Evolutionary conservation across 345 rosid genomes (phyloP), one percentile per base, ranked within the genome.

Genomic region (Limnanthes douglasii): DNA sequence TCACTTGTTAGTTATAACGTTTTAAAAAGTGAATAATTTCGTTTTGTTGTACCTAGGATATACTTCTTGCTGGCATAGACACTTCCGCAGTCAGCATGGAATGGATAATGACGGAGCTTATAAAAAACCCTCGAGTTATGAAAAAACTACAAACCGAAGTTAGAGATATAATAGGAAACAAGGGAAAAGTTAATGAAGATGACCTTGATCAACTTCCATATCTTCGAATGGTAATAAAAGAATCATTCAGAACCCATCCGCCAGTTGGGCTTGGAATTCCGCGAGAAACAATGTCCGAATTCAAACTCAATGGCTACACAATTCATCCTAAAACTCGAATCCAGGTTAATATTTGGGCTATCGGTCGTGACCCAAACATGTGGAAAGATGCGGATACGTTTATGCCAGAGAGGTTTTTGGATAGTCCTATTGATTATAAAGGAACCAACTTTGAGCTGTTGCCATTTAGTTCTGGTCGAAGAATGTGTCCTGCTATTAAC

Each of bases 181-280:
- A 31, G 17, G 53, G 59, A 45, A 15, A n/a, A 8, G 62, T 72
- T 4, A 22, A 14, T 3, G 66, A 60, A 21, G 41, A 34, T 1
- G 65, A 51, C 21, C 16, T 51, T 1, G 48, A 54, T 22, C 24
- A 47, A 27, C 62, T 73, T n/a, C 21, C 45, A 2, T 73, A 68
- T 45, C 45, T 73, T 3, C 61, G 54, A 38, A 21, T 68, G 64
- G 60, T 65, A 1, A 29, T 66, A 12, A 69, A 69, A 40, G 86
- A 69, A 54, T 59, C 69, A 17, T 23, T 67, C 25, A 59, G 75
- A 45, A 17, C 70, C 53, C 74, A 78, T 28, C 74, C 79, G 29
- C 59, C 75, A n/a, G 48, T 34, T 3, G 66, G 67, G 1, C 49
- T 70, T 6, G 41, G 63, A 2, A 1, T 70, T 11, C 68, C 73